Conservation (phyloP, 768 basidiomycete genomes). For the Mycena latifolia region DNA sequence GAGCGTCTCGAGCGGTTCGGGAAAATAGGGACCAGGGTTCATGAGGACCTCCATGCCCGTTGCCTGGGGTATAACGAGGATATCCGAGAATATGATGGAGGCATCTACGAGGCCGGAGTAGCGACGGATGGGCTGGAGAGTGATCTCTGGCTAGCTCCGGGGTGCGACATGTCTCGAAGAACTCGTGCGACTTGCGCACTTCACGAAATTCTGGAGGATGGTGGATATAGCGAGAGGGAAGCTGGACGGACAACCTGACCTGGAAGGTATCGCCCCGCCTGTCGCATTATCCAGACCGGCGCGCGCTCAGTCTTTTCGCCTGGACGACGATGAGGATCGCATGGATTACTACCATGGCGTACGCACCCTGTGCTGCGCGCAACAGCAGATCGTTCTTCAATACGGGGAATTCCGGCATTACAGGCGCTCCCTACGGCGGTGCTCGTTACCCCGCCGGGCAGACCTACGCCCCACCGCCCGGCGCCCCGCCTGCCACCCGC, state of each 20-base stretch:
- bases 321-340: conserved; percentile 40
- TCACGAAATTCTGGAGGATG: conserved; percentile 82
- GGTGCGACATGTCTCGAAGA: conserved; percentile 95
- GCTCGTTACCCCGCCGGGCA: conserved; percentile 43
- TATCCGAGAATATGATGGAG: conserved; percentile 98
- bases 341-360: not conserved
- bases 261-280: conserved; percentile 95
- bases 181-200: conserved; percentile 87
- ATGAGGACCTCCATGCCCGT: conserved; percentile 97
- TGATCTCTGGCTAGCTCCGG: conserved; percentile 93
- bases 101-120: conserved; percentile 92
- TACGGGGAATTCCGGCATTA: conserved; percentile 77
- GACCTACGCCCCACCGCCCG: conserved; percentile 61
- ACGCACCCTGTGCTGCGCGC: conserved; percentile 83
- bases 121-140: conserved; percentile 93
- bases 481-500: conserved; percentile 64
- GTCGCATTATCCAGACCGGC: conserved; percentile 98
- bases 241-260: conserved; percentile 66
- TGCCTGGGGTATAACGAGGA: conserved; percentile 97
- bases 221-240: conserved; percentile 21
- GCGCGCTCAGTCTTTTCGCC: conserved; percentile 91
- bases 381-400: conserved; percentile 90
- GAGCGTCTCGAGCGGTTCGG: conserved; percentile 85
- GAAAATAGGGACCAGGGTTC: conserved; percentile 93
- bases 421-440: too few relatives aligned